Conservation (phyloP, 2,329 filamentous ascomycete genomes). For the Periglandula ipomoeae region DNA sequence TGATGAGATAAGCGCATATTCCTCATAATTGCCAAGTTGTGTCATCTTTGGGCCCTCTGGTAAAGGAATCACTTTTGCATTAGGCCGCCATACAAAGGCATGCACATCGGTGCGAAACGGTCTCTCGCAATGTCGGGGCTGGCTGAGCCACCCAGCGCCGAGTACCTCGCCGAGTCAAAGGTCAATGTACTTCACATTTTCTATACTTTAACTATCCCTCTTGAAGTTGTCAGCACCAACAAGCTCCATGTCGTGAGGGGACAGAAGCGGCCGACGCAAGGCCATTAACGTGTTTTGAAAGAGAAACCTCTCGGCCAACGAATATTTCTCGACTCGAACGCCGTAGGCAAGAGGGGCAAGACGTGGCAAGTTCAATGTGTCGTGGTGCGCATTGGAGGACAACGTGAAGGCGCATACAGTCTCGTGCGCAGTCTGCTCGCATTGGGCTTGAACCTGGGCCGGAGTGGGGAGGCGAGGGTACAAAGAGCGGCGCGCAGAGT, state of each 20-base stretch:
- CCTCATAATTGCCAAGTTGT: too few relatives aligned
- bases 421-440: neutral
- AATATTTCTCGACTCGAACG: neutral
- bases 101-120: too few relatives aligned
- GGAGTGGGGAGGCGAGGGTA: neutral
- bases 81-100: too few relatives aligned
- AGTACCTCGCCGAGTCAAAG: too few relatives aligned
- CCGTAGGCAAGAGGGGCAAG: neutral
- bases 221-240: too few relatives aligned
- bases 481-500: neutral
- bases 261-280: neutral
- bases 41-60: too few relatives aligned
- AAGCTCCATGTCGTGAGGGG: neutral
- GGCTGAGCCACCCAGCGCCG: too few relatives aligned
- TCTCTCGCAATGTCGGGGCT: too few relatives aligned
- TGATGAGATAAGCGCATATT: too few relatives aligned
- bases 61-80: too few relatives aligned
- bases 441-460: neutral
- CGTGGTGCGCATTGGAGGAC: neutral
- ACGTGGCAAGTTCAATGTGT: neutral
- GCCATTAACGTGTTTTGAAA: slow-evolving; percentile 4
- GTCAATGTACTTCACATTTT: too few relatives aligned
- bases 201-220: too few relatives aligned
- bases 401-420: neutral
- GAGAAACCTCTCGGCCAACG: slow-evolving; percentile 4